Evolutionary conservation across 1,284 basidiomycete species (phyloP).

Genomic region (Chondrostereum purpureum): DNA sequence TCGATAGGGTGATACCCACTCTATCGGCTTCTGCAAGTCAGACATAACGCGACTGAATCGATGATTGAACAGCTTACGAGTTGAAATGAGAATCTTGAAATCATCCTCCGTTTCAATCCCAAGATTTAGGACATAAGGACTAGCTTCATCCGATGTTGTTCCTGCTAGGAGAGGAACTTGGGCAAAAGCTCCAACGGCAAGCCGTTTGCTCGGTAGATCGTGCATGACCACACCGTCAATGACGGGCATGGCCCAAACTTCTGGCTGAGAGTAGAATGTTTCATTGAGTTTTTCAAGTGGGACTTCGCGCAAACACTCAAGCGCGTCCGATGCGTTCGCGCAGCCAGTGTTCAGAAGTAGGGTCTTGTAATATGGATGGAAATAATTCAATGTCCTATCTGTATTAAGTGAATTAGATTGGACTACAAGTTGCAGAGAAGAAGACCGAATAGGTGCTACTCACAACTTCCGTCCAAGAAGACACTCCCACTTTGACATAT

Average conservation of each 20-base stretch:
- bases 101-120: background rate
- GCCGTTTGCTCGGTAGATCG: background rate
- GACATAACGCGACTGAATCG: too few relatives aligned
- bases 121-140: background rate
- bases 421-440: too few relatives aligned
- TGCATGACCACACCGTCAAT: background rate
- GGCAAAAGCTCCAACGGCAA: background rate
- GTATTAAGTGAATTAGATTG: background rate
- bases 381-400: background rate
- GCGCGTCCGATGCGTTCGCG: background rate
- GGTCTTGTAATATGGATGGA: background rate
- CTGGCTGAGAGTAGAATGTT: background rate
- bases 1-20: background rate
- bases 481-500: background rate
- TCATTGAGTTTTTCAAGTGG: background rate
- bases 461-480: background rate
- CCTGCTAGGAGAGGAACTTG: background rate
- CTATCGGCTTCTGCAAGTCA: too few relatives aligned
- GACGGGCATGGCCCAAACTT: background rate
- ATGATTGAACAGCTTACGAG: too few relatives aligned
- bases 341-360: background rate
- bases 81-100: background rate
- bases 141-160: background rate
- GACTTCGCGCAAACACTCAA: background rate
- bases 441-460: background rate